These are phyloP conservation scores for Pestalotiopsis sp. DNA, from an alignment of 2,329 filamentous ascomycete species.

Conservation along the genomic window DNA sequence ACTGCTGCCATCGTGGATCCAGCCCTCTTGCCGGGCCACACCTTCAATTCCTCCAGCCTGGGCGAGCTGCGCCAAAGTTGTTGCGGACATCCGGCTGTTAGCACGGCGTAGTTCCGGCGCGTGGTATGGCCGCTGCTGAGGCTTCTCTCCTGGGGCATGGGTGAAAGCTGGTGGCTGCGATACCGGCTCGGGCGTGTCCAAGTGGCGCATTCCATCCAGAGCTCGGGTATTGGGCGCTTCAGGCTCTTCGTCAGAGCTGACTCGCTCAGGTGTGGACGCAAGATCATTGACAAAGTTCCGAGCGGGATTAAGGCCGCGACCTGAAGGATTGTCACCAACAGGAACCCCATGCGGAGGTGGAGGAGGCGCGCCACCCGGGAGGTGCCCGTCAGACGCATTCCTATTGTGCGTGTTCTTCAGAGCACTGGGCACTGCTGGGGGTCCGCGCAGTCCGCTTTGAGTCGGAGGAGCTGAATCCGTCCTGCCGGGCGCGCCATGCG, in stretches of 20 bases:
- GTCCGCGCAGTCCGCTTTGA: constrained; percentile 37
- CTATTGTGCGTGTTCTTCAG: constrained; percentile 41
- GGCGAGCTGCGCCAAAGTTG: constrained; percentile 79
- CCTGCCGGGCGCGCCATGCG: constrained; percentile 39
- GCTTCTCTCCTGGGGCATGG: constrained; percentile 72
- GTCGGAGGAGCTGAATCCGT: constrained; percentile 56
- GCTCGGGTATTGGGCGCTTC: constrained; percentile 47
- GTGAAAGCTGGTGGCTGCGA: constrained; percentile 77
- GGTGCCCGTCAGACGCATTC: constrained; percentile 50
- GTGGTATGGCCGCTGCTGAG: constrained; percentile 70
- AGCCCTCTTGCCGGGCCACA: constrained; percentile 33
- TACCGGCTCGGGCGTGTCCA: constrained; percentile 75
- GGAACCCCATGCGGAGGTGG: constrained; percentile 27
- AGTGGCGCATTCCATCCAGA: constrained; percentile 55
- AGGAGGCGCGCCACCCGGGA: constrained; percentile 24
- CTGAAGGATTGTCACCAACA: constrained; percentile 31
- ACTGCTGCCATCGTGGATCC: constrained; percentile 31
- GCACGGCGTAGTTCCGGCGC: constrained; percentile 78
- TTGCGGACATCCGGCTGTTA: constrained; percentile 81
- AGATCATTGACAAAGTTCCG: constrained; percentile 46
- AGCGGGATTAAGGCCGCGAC: constrained; percentile 37
- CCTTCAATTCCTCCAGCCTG: constrained; percentile 62
- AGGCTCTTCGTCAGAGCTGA: constrained; percentile 60
- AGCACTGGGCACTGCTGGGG: constrained; percentile 34
- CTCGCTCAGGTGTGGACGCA: constrained; percentile 50